Evolutionary conservation across 345 rosid genomes (phyloP), one percentile per base, ranked within the genome.

Genomic region (Cardamine resedifolia): DNA sequence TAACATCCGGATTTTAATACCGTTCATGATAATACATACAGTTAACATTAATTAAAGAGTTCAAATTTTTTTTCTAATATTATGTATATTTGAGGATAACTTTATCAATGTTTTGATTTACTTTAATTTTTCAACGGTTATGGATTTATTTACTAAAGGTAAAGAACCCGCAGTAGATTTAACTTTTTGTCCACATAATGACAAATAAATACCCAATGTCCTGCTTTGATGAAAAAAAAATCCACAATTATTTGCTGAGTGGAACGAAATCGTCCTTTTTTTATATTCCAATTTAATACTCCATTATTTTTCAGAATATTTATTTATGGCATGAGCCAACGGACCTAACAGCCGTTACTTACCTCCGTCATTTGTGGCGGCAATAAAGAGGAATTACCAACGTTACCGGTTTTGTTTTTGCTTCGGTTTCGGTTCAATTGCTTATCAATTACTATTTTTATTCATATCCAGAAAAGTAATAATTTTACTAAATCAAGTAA

Each of bases 321-420:
- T 15, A 31, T 58, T 53, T 27, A 20, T 51, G 68, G n/a, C 48
- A 12, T 30, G 68, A 74, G 43, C 58, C 69, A 75, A 75, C 34
- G 73, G 81, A 75, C 49, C 64, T 31, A 64, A 79, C 87, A 75
- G 51, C 83, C 74, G 84, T 81, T 71, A 31, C 68, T 1, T 50
- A 59, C 39, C 61, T 33, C 74, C 72, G 83, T 79, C 62, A 57
- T 38, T 30, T 30, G 52, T 78, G 71, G 81, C 84, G 81, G 67
- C 76, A 55, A 55, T 41, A 75, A 59, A 67, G 73, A 50, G 14
- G 48, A n/a, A 59, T 30, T 21, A 51, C 56, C 73, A 67, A 49
- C 45, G 39, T 41, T 59, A 51, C 58, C 70, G 78, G 78, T 68
- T 52, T 31, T 24, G 73, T 56, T 51, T 60, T 16, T 4, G 26